These are phyloP conservation scores for Gynandropsis gynandra DNA, from an alignment of 345 rosid genomes.

Conservation along the genomic window DNA sequence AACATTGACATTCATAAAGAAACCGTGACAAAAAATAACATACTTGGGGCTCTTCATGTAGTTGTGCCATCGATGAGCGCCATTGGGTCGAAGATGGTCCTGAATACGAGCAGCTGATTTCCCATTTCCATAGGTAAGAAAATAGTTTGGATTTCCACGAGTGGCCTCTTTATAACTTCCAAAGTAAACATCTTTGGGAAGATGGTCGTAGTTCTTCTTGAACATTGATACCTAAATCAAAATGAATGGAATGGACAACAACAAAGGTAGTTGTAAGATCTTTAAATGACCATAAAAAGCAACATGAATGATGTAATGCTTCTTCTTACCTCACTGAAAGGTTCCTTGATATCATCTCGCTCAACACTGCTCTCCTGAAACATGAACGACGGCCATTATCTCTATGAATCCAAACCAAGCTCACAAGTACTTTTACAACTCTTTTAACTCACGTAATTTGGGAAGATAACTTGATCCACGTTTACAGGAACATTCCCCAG, in stretches of 20 bases:
- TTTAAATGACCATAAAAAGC: background rate
- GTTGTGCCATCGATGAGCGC: slow-evolving; percentile 99
- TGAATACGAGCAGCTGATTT: slow-evolving; percentile 92
- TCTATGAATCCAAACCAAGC: slow-evolving; percentile 13
- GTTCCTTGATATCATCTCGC: slow-evolving; percentile 78
- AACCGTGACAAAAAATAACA: slow-evolving; percentile 2
- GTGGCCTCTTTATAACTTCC: slow-evolving; percentile 78
- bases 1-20: slow-evolving; percentile 8
- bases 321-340: slow-evolving; percentile 70
- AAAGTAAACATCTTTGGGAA: slow-evolving; percentile 76
- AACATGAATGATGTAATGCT: background rate
- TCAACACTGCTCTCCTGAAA: slow-evolving; percentile 93
- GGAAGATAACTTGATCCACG: slow-evolving; percentile 72
- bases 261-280: background rate
- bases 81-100: slow-evolving; percentile 93
- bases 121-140: slow-evolving; percentile 93
- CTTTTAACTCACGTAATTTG: slow-evolving; percentile 76
- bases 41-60: slow-evolving; percentile 76
- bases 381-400: slow-evolving; percentile 19
- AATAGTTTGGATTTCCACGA: slow-evolving; percentile 88
- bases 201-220: slow-evolving; percentile 90
- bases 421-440: background rate
- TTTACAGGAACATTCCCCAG: slow-evolving; percentile 57
- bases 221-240: slow-evolving; percentile 77
- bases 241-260: slow-evolving; percentile 5